Evolutionary conservation across 345 rosid species (phyloP).

Genomic region (Bretschneidera sinensis): DNA sequence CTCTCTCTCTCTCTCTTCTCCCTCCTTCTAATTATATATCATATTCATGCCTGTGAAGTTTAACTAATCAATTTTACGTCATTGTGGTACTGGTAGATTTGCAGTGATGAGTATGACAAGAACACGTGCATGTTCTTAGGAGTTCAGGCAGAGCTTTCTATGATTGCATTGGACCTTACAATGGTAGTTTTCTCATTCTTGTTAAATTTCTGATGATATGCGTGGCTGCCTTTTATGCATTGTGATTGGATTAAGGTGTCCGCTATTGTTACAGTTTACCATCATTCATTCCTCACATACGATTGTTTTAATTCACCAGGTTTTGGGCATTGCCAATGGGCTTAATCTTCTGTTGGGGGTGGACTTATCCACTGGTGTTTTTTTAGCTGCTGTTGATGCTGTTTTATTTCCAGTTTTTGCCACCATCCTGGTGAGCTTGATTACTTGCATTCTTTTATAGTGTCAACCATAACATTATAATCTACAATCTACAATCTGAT

Average conservation of each 20-base stretch:
- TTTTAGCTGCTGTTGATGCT: slow-evolving; percentile 87
- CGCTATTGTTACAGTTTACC: neutral
- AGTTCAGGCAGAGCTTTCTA: slow-evolving; percentile 75
- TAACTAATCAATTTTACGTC: neutral
- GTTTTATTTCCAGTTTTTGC: slow-evolving; percentile 74
- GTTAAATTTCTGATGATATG: no score
- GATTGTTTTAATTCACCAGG: slow-evolving; percentile 41
- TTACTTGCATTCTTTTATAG: neutral
- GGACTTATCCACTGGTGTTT: slow-evolving; percentile 74
- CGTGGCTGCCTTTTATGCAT: neutral
- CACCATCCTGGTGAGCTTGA: slow-evolving; percentile 57
- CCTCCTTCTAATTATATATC: no score
- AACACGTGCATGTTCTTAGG: slow-evolving; percentile 74
- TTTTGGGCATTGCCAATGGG: slow-evolving; percentile 89
- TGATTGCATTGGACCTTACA: slow-evolving; percentile 70
- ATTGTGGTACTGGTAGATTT: slow-evolving; percentile 48
- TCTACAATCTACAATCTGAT: slow-evolving; percentile 8
- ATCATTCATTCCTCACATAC: slow-evolving; percentile 14
- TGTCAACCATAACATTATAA: neutral
- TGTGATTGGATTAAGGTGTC: neutral
- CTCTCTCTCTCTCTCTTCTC: neutral
- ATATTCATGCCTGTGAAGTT: neutral
- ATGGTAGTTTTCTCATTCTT: slow-evolving; percentile 43
- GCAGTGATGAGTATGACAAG: slow-evolving; percentile 83
- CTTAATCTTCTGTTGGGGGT: slow-evolving; percentile 83